Evolutionary conservation across 2,329 filamentous ascomycete genomes (phyloP), one percentile per base, ranked within the genome.

Genomic region (Metarhizium album): DNA sequence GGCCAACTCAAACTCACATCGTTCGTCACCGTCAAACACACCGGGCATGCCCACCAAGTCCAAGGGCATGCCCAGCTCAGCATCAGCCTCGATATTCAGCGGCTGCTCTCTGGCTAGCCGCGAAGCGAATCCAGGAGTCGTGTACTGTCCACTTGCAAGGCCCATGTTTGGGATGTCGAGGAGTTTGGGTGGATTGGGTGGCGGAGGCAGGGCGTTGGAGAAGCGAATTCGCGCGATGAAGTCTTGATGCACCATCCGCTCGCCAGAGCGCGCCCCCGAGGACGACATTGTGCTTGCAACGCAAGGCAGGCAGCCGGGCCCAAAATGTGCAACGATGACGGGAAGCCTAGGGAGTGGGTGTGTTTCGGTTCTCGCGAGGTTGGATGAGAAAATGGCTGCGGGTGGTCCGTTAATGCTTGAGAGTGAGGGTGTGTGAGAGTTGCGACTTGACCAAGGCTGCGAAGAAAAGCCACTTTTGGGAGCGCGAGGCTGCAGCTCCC

Each of bases 211-310:
- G 59, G 89, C 85, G 80, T 98, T 98, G 63, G 89, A 90, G 69
- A 94, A 98, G 69, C 93, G 83, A 63, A 96, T 88, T 61, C 90
- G 86, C 56, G 90, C 91, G 65, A 98, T 95, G 71, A 96, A 97
- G 70, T 98, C 93, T 71, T 98, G 93, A 65, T 95, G 89, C 61
- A 83, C 75, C 62, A 80, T 75, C 66, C 80, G 77, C 67, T 80
- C 77, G 65, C 75, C 74, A 56, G 67, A 63, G 59, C 69, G 69
- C 59, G 63, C 58, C 54, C 58, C 62, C 18, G 64, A 61, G 52
- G 66, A 65, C 46, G 65, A 62, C 65, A 67, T 67, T 27, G 51
- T 57, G 53, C 43, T 43, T 24, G 4, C 40, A 24, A 18, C 22
- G 40, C 40, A 23, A 43, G 9, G 40, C 40, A 24, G 40, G 4